Evolutionary conservation across 2,329 filamentous ascomycete genomes (phyloP).

Genomic region (Aschersonia sp.): DNA sequence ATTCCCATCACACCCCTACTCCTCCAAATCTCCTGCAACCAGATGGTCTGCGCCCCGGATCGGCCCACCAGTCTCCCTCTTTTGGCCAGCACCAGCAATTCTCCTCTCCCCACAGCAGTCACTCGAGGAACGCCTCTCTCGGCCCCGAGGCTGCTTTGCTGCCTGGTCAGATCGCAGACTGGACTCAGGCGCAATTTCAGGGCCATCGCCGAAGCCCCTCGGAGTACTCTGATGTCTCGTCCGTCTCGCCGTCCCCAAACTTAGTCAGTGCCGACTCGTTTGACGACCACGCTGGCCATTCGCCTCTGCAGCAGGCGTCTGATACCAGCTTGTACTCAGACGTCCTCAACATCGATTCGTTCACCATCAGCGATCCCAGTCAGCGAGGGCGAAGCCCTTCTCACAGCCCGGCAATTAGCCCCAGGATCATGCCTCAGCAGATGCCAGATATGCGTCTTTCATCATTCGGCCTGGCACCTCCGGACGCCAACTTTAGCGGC

Average conservation of each 20-base stretch:
- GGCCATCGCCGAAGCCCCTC: slow-evolving; percentile 74
- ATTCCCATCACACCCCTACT: slow-evolving; percentile 40
- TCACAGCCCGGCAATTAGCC: slow-evolving; percentile 54
- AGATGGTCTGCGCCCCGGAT: slow-evolving; percentile 29
- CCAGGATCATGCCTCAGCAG: slow-evolving; percentile 42
- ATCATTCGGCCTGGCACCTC: slow-evolving; percentile 26
- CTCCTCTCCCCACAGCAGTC: slow-evolving; percentile 29
- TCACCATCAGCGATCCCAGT: slow-evolving; percentile 65
- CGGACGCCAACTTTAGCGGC: slow-evolving; percentile 23
- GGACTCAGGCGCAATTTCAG: slow-evolving; percentile 50
- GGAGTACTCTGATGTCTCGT: slow-evolving; percentile 86
- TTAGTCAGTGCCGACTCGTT: slow-evolving; percentile 66
- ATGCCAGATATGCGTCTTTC: slow-evolving; percentile 35
- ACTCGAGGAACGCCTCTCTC: slow-evolving; percentile 42
- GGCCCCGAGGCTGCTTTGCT: slow-evolving; percentile 43
- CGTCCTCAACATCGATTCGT: slow-evolving; percentile 61
- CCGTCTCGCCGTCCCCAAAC: slow-evolving; percentile 71
- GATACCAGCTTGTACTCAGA: slow-evolving; percentile 64
- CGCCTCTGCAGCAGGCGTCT: slow-evolving; percentile 63
- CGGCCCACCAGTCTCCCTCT: slow-evolving; percentile 40
- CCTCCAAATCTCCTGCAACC: slow-evolving; percentile 39
- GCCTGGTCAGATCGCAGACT: slow-evolving; percentile 35
- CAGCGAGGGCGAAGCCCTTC: slow-evolving; percentile 69
- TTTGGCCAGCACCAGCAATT: slow-evolving; percentile 43
- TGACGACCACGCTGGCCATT: slow-evolving; percentile 57